These are phyloP conservation scores for Lachancea waltii DNA, from an alignment of 805 yeast species.

Conservation along the genomic window DNA sequence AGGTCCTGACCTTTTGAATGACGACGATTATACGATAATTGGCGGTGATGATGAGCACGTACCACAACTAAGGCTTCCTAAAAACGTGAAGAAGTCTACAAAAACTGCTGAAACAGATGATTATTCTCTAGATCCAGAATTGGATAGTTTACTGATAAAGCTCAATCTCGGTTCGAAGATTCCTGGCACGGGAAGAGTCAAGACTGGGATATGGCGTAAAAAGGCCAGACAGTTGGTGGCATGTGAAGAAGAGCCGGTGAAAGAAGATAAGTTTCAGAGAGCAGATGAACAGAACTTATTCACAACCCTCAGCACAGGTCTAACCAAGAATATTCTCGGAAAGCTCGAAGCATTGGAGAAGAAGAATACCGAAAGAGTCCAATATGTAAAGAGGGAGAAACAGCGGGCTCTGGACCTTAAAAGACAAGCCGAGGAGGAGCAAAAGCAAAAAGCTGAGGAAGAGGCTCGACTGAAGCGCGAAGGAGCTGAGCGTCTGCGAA, in stretches of 20 bases:
- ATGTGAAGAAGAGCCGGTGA: no score
- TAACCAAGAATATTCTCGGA: neutral
- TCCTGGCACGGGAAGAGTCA: constrained; percentile 6
- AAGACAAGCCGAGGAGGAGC: constrained; percentile 13
- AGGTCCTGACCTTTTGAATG: constrained; percentile 9
- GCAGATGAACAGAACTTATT: neutral
- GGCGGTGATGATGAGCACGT: constrained; percentile 17
- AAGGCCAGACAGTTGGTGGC: neutral
- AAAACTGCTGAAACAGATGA: constrained; percentile 1
- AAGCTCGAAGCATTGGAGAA: constrained; percentile 5
- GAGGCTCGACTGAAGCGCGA: constrained; percentile 14
- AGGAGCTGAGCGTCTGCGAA: constrained; percentile 11
- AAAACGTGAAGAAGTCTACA: constrained; percentile 1
- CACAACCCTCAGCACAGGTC: neutral
- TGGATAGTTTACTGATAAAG: constrained; percentile 11
- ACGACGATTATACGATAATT: constrained; percentile 9
- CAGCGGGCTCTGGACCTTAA: constrained; percentile 11
- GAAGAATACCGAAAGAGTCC: constrained; percentile 12
- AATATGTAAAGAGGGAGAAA: constrained; percentile 8
- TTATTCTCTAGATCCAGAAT: constrained; percentile 12
- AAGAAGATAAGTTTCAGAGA: no score
- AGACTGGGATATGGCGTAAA: neutral
- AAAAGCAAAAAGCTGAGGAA: constrained; percentile 15
- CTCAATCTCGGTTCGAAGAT: constrained; percentile 17
- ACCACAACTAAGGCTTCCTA: constrained; percentile 18